Evolutionary conservation across 192 early-diverging fungal species (phyloP).

Genomic region (Coemansia sp.): DNA sequence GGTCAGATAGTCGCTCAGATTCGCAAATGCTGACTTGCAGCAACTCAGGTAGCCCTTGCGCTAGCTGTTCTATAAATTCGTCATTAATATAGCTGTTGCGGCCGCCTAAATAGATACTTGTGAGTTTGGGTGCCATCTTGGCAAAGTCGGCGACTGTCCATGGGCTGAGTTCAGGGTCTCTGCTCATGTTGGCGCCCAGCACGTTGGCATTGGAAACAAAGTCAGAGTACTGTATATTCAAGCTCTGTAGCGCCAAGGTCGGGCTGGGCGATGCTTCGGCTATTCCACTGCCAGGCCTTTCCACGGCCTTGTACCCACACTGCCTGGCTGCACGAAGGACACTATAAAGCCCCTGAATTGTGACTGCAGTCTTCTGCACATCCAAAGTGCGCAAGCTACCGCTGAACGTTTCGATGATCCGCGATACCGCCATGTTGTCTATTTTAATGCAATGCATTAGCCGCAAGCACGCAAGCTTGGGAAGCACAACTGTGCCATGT

Average conservation of each 20-base stretch:
- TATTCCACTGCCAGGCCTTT: background rate
- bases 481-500: slow-evolving; percentile 13
- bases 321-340: background rate
- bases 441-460: slow-evolving; percentile 17
- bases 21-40: slow-evolving; percentile 23
- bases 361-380: slow-evolving; percentile 7
- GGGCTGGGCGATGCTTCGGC: background rate
- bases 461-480: slow-evolving; percentile 18
- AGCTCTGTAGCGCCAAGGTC: slow-evolving; percentile 4
- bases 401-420: slow-evolving; percentile 26
- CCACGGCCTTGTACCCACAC: slow-evolving; percentile 8
- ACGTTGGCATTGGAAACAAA: slow-evolving; percentile 7
- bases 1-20: slow-evolving; percentile 14
- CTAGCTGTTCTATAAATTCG: slow-evolving; percentile 18
- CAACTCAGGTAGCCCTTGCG: slow-evolving; percentile 10
- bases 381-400: slow-evolving; percentile 16
- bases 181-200: slow-evolving; percentile 2
- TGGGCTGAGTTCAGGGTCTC: slow-evolving; percentile 1
- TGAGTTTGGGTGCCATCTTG: slow-evolving; percentile 12
- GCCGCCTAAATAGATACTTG: slow-evolving; percentile 23
- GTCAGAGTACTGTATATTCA: slow-evolving; percentile 14
- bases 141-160: slow-evolving; percentile 15
- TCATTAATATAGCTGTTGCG: slow-evolving; percentile 26
- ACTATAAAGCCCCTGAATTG: background rate
- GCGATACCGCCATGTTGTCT: slow-evolving; percentile 9